Evolutionary conservation across 2,329 filamentous ascomycete genomes (phyloP), one percentile per base, ranked within the genome.

Genomic region (Periconia sp.): DNA sequence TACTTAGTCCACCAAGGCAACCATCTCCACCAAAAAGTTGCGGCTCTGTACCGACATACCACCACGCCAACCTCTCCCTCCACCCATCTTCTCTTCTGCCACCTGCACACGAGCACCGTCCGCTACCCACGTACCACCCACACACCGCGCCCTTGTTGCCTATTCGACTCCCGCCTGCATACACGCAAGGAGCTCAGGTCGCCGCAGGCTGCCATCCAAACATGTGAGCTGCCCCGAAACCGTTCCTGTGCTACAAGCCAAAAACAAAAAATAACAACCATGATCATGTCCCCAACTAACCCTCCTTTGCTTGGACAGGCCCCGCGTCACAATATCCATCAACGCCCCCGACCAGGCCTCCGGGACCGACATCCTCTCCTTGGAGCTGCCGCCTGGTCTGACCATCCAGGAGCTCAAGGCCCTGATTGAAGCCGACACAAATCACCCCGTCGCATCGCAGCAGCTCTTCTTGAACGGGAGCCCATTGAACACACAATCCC

Each of bases 381-480:
- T 96, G 62, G 91, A 96, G 65, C 86, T 96, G 61, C 88, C 89
- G 56, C 82, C 86, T 41, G 90, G 91, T 66, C 91, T 94, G 81
- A 91, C 90, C 45, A 77, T 97, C 64, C 87, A 87, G 66, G 88
- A 91, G 49, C 84, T 99, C 61, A 96, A 96, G 75, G 89, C 87
- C 70, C 90, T 91, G 69, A 89, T 99, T 70, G 85, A 94, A 72
- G 89, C 86, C 74, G 93, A 97, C 76, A 88, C 88, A 46, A 80
- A 81, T 64, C 87, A 96, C 63, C 85, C 89, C 27, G 82, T 86
- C 17, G 79, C 81, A 43, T 82, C 88, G 45, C 92, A 97, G 74
- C 87, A 91, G 69, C 87, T 97, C 70, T 95, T 94, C 76, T 89
- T 93, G 77, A 95, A 97, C 73, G 94, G 93, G 60, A 84, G 85